A percentile compares a stretch with the other conserved stretches of the same genome.
Evolutionary conservation across 768 basidiomycete genomes (phyloP).

Genomic region (Lactifluus volemus): DNA sequence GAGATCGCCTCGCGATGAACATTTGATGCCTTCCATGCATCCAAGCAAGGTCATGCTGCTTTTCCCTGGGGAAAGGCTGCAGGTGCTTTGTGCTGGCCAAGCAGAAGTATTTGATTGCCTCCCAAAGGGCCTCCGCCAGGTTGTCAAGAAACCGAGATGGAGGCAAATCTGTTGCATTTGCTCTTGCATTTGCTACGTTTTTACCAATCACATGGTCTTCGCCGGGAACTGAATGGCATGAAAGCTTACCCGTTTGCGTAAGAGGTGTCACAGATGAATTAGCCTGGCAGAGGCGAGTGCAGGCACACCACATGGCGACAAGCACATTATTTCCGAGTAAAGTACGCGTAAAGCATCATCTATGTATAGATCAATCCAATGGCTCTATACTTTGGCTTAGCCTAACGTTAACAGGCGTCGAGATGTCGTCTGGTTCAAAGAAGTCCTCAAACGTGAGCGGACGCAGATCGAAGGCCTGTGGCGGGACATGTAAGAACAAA

Average conservation of each 20-base stretch:
- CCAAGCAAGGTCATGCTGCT: too few species aligned
- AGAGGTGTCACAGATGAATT: background rate
- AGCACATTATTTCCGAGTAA: background rate
- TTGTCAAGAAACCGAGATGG: too few species aligned
- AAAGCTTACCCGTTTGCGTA: background rate
- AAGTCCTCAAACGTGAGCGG: constrained; percentile 69
- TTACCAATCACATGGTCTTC: too few species aligned
- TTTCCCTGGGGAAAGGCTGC: too few species aligned
- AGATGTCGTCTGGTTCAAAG: constrained; percentile 31
- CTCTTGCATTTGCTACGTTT: too few species aligned
- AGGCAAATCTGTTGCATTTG: too few species aligned
- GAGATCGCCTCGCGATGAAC: too few species aligned
- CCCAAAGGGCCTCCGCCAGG: too few species aligned
- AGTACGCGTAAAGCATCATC: background rate
- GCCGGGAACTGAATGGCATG: too few species aligned
- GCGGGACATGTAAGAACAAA: background rate
- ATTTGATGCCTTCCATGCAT: too few species aligned
- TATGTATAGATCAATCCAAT: constrained; percentile 1
- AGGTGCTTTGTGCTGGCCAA: too few species aligned
- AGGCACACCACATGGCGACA: background rate
- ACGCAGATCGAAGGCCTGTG: constrained; percentile 69
- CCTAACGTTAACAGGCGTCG: background rate
- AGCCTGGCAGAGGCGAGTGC: background rate
- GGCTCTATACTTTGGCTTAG: background rate
- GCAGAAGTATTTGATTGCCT: too few species aligned